phyloP scores from a whole-genome alignment of 1,284 basidiomycete species.

The Vanrija sp. region DNA sequence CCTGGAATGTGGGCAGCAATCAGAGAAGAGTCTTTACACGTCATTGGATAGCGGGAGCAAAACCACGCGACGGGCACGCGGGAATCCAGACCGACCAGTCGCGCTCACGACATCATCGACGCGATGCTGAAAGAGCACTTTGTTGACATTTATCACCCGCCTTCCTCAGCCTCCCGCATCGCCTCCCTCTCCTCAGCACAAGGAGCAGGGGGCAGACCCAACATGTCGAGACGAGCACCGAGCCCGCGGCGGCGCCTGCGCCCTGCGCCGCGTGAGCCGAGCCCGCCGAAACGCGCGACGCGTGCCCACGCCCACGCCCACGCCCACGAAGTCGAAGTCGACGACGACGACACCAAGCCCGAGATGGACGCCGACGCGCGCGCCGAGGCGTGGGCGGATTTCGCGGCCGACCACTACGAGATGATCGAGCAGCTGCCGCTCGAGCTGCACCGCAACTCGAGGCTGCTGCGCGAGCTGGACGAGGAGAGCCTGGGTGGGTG shows the following conservation, averaged over 20 bases:
- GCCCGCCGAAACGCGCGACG: background rate
- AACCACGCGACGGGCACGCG: no score
- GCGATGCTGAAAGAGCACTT: no score
- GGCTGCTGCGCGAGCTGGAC: slow-evolving; percentile 76
- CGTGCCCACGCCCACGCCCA: background rate
- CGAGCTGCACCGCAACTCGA: slow-evolving; percentile 73
- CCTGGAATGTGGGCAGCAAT: no score
- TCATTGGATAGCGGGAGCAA: no score
- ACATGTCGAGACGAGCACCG: background rate
- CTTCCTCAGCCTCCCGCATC: no score
- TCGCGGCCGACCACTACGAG: slow-evolving; percentile 75
- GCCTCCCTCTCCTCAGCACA: no score
- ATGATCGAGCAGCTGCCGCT: slow-evolving; percentile 81
- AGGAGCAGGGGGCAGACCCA: background rate
- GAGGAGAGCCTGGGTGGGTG: slow-evolving; percentile 62
- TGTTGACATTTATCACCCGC: no score
- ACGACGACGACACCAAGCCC: background rate
- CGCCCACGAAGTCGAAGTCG: slow-evolving; percentile 1
- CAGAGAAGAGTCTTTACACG: no score
- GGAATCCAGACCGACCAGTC: no score
- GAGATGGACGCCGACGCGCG: slow-evolving; percentile 27
- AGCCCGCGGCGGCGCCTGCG: background rate
- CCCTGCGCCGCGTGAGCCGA: background rate
- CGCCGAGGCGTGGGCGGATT: slow-evolving; percentile 64
- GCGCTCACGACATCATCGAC: no score